Percentiles rank a stretch among this genome's conserved stretches.
phyloP scores from a whole-genome alignment of 2,329 filamentous ascomycete species.

The Trichoderma breve region DNA sequence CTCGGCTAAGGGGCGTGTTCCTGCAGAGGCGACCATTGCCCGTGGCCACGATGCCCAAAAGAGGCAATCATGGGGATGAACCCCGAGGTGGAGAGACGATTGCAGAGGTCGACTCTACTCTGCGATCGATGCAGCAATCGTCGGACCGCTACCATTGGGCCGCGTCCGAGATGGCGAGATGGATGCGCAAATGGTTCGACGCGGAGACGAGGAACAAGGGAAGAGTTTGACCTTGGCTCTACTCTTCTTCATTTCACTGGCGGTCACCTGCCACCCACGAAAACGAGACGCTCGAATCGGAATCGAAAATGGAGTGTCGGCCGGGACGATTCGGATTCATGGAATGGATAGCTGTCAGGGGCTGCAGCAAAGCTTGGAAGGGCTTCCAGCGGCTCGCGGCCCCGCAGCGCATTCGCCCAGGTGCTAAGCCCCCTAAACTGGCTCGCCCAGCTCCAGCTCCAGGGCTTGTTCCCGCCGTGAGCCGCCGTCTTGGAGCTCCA shows the following conservation, averaged over 20 bases:
- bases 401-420: background rate
- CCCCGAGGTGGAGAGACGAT: background rate
- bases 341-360: background rate
- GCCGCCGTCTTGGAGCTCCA: background rate
- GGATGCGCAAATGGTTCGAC: background rate
- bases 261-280: conserved; percentile 17
- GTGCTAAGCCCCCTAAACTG: background rate
- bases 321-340: conserved; percentile 22
- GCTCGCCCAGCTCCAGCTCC: background rate
- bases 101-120: background rate
- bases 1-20: conserved; percentile 6
- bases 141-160: background rate
- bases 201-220: background rate
- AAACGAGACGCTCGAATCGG: conserved; percentile 20
- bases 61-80: conserved; percentile 12
- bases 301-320: conserved; percentile 9
- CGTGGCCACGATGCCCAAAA: conserved; percentile 7
- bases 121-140: background rate
- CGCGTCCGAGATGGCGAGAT: conserved; percentile 5
- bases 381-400: conserved; percentile 4
- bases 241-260: background rate
- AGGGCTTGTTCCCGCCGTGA: background rate
- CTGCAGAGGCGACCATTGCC: conserved; percentile 9
- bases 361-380: background rate
- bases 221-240: background rate